Percentiles rank a stretch among this genome's conserved stretches.
These are phyloP conservation scores for Paraphaeosphaeria sporulosa DNA, from an alignment of 2,329 filamentous ascomycete species.

Conservation along the genomic window DNA sequence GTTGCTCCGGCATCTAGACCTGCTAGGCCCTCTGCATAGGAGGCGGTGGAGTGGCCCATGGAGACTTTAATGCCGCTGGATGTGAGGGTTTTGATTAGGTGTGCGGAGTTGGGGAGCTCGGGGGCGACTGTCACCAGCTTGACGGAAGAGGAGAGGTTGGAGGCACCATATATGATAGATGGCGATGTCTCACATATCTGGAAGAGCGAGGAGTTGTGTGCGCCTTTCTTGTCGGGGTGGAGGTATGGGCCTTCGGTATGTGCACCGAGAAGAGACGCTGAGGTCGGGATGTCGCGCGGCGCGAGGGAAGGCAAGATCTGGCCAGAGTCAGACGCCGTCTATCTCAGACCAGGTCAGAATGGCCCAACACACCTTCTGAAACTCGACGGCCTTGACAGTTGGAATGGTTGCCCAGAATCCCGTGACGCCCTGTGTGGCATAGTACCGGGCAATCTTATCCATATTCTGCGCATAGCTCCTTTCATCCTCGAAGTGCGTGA, in stretches of 20 bases:
- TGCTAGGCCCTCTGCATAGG: conserved; percentile 54
- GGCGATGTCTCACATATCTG: conserved; percentile 46
- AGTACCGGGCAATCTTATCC: conserved; percentile 56
- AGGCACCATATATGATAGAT: conserved; percentile 55
- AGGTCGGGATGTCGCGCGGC: conserved; percentile 51
- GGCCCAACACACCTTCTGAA: conserved; percentile 49
- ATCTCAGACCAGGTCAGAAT: neutral
- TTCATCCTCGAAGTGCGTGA: conserved; percentile 57
- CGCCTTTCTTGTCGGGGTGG: conserved; percentile 61
- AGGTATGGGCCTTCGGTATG: conserved; percentile 66
- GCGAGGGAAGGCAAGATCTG: conserved; percentile 58
- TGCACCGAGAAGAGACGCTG: conserved; percentile 63
- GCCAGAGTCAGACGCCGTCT: neutral
- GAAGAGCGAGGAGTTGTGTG: conserved; percentile 59
- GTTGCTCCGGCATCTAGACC: conserved; percentile 59
- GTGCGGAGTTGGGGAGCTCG: conserved; percentile 54
- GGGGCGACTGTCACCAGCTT: conserved; percentile 63
- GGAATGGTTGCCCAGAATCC: conserved; percentile 64
- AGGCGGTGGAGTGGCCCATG: conserved; percentile 61
- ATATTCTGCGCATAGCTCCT: conserved; percentile 54
- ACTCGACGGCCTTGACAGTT: conserved; percentile 57
- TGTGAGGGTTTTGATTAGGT: conserved; percentile 54
- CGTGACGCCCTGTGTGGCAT: conserved; percentile 61
- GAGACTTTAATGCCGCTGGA: conserved; percentile 55
- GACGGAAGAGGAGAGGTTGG: conserved; percentile 50